Base-by-base conservation (phyloP, 2,329 filamentous ascomycete species). In the Nemania abortiva region DNA sequence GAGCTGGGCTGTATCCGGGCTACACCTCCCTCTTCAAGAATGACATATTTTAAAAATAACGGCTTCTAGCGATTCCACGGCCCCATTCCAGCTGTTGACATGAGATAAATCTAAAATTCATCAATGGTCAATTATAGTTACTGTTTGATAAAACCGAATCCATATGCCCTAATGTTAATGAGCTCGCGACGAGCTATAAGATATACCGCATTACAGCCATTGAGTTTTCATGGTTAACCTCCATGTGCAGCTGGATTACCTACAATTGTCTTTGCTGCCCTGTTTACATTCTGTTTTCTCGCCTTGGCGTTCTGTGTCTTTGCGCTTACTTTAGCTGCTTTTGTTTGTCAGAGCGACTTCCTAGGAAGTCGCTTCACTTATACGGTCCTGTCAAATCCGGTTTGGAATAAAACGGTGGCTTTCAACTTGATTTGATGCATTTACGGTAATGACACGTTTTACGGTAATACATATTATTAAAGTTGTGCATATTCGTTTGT, bases 341-440 rank as follows among this genome's bases (percentile, higher is more conserved):
- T 55, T 53, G 50, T 37, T 55, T 55, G 15, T 10, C n/a, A 15
- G 24, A 54, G 52, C 27, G 52, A 54, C 52, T 54, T 54, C 52
- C 27, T 34, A 54, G 27, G 27, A 56, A 39, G 54, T 56, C n/a
- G 54, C 34, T 56, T 13, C 13, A 56, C 5, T 56, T 56, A n/a
- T 56, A 39, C 54, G n/a, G 54, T 24, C 20, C 20, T 24, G n/a
- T 42, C 31, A 4, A 58, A 58, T 58, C 34, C 9, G 54, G 13
- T 39, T 56, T 56, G 22, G 6, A 56, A 22, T 45, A 58, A 58
- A 47, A 58, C 55, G 39, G 39, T 57, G 11, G 18, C 54, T 57
- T 57, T 45, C 11, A 10, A 45, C 22, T 45, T 53, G n/a, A n/a
- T 53, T 53, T 31, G 31, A 24, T 53, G 50, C 15, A 53, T 53